Evolutionary conservation across 2,329 filamentous ascomycete genomes (phyloP), one percentile per base, ranked within the genome.

Genomic region (Drechslerella dactyloides): DNA sequence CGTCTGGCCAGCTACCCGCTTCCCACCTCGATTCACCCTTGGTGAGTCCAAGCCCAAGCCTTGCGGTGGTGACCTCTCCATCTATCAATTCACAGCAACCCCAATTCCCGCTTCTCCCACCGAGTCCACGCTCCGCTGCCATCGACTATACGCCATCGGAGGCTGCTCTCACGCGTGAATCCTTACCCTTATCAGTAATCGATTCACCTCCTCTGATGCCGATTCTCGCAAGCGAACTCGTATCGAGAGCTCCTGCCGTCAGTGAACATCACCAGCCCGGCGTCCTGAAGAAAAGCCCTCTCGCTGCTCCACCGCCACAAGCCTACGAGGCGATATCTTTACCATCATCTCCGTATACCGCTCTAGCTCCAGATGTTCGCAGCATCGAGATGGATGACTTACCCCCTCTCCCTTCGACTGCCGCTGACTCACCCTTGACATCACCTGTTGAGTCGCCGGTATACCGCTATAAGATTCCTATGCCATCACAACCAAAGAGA

Each of bases 21-120:
- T 72, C 68, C 1, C 50, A 57, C n/a, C n/a, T 65, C 3, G 55
- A 55, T 19, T 72, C 60, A 11, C 56, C 60, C 27, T 52, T 57
- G n/a, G 37, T 23, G 15, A 70, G 30, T 5, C 46, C 59, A 15
- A 8, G n/a, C 3, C 23, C 1, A 24, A 44, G 13, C 5, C 21
- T 52, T 8, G 52, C 8, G 24, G n/a, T n/a, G n/a, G n/a, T n/a
- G n/a, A n/a, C 48, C 13, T 17, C 53, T 30, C 59, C 54, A 15
- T 40, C 54, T 7, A 13, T 21, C 2, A 17, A 2, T 21, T 11
- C 44, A 5, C 2, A 10, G 21, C 11, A 48, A 48, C 44, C 21
- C 19, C 2, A 15, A 6, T 19, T 21, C 19, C 44, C 44, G 4
- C 19, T 19, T 11, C 44, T 64, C 19, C 66, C 66, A n/a, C 4